phyloP scores from a whole-genome alignment of 352 stramenopile genomes.

The Phytophthora agathidicida region DNA sequence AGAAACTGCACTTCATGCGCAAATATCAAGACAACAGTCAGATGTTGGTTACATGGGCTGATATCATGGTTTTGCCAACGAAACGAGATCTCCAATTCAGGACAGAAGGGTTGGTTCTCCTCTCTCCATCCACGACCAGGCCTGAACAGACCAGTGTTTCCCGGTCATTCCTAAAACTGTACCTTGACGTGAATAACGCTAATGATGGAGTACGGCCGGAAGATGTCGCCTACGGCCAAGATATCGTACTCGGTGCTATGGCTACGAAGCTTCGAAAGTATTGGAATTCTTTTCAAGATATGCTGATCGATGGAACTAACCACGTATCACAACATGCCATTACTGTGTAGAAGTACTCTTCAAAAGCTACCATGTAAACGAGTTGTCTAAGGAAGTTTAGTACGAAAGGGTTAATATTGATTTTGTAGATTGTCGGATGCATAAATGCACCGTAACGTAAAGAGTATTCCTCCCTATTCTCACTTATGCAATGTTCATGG shows the following conservation, averaged over 20 bases:
- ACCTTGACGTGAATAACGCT: constrained; percentile 4
- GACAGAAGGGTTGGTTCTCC: constrained; percentile 11
- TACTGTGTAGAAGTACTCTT: not conserved
- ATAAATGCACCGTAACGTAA: too few species aligned
- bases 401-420: too few species aligned
- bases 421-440: too few species aligned
- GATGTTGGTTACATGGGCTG: constrained; percentile 12
- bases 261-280: constrained; percentile 18
- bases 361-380: too few species aligned
- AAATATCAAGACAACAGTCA: constrained; percentile 13
- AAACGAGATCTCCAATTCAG: constrained; percentile 18
- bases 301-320: constrained; percentile 10
- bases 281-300: constrained; percentile 24
- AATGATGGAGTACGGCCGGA: not conserved
- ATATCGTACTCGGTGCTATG: constrained; percentile 24
- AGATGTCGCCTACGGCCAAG: constrained; percentile 20
- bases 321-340: not conserved
- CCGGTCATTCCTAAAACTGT: constrained; percentile 20
- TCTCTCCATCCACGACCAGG: constrained; percentile 1
- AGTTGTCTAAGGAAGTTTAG: too few species aligned
- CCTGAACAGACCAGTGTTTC: not conserved
- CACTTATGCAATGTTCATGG: too few species aligned
- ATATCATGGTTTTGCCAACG: constrained; percentile 18
- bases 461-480: too few species aligned
- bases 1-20: constrained; percentile 23